Evolutionary conservation across 805 yeast genomes (phyloP).

Genomic region (Candida nonsorbophila): DNA sequence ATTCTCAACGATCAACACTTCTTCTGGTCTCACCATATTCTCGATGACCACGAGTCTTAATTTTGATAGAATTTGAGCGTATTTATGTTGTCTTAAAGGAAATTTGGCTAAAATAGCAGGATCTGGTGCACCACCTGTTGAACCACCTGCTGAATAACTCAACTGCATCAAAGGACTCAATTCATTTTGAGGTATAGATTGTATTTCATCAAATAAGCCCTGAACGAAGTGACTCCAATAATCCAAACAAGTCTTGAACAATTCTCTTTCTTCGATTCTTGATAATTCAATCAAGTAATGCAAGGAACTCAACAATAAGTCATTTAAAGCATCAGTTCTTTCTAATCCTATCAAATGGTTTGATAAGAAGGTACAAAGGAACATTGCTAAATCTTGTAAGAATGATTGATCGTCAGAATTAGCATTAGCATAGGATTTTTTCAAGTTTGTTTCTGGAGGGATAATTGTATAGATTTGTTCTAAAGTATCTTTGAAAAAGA

Average conservation of each 20-base stretch:
- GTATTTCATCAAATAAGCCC: conserved; percentile 79
- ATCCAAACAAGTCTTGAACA: conserved; percentile 91
- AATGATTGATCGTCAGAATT: conserved; percentile 85
- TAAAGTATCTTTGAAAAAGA: conserved; percentile 69
- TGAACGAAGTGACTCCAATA: conserved; percentile 90
- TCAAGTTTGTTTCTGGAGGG: conserved; percentile 70
- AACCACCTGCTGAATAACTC: conserved; percentile 38
- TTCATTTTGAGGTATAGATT: conserved; percentile 67
- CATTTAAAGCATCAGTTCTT: conserved; percentile 40
- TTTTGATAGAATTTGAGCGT: conserved; percentile 71
- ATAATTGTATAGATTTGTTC: conserved; percentile 63
- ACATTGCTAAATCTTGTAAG: conserved; percentile 92
- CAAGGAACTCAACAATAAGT: conserved; percentile 66
- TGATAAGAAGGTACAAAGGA: conserved; percentile 75
- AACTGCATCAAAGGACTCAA: conserved; percentile 75
- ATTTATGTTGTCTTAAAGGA: conserved; percentile 83
- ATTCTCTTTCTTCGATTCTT: conserved; percentile 89
- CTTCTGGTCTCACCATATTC: conserved; percentile 98
- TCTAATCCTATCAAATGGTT: conserved; percentile 69
- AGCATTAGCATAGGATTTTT: conserved; percentile 66
- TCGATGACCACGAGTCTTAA: conserved; percentile 92
- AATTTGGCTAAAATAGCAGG: conserved; percentile 72
- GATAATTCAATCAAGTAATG: conserved; percentile 80
- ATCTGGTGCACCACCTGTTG: conserved; percentile 87
- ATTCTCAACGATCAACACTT: conserved; percentile 92